Conservation (phyloP, 1,284 basidiomycete species). For the Boletus coffeatus region DNA sequence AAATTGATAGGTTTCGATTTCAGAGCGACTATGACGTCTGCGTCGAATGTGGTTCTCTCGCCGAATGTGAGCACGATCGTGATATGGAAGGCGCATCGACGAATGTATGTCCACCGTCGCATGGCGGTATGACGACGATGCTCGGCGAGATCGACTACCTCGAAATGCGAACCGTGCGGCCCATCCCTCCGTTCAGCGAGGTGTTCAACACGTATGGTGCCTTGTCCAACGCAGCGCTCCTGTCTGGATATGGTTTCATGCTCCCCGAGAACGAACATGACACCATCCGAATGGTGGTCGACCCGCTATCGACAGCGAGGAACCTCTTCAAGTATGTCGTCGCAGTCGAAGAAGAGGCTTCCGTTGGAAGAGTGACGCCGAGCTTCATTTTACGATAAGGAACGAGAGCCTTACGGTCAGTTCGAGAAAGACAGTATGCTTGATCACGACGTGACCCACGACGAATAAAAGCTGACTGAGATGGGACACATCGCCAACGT, state of each 20-base stretch:
- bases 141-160: conserved; percentile 39
- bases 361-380: neutral
- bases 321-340: conserved; percentile 12
- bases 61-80: conserved; percentile 69
- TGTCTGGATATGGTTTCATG: conserved; percentile 33
- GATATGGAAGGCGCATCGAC: conserved; percentile 12
- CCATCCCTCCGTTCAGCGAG: conserved; percentile 51
- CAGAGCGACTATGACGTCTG: conserved; percentile 86
- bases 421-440: conserved; percentile 96
- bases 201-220: conserved; percentile 87
- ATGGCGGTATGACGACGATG: conserved; percentile 1
- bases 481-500: conserved; percentile 76
- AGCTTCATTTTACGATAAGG: too few relatives aligned
- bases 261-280: conserved; percentile 32
- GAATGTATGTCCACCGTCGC: conserved; percentile 10
- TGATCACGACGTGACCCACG: conserved; percentile 95
- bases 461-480: conserved; percentile 91
- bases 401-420: conserved; percentile 31
- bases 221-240: conserved; percentile 27
- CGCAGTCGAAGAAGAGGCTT: conserved; percentile 3
- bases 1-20: conserved; percentile 15
- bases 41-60: conserved; percentile 68
- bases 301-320: conserved; percentile 14
- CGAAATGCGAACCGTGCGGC: conserved; percentile 60
- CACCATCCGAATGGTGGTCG: conserved; percentile 22